These are phyloP conservation scores for Cladosporium sp. DNA, from an alignment of 2,329 filamentous ascomycete genomes.

Conservation along the genomic window DNA sequence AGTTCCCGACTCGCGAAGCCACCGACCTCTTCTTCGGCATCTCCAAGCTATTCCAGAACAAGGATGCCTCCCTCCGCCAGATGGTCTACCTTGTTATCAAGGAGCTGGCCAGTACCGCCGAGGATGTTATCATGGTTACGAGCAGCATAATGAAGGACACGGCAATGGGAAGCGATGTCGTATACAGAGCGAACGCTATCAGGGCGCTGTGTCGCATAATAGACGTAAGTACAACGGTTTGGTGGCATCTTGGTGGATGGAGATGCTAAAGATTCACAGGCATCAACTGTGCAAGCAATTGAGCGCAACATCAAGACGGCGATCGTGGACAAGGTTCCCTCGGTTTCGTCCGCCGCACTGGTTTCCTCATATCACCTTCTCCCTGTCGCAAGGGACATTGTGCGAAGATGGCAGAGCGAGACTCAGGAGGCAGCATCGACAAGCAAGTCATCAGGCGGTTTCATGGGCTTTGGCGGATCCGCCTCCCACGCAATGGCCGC, in stretches of 20 bases:
- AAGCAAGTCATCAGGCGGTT: conserved; percentile 83
- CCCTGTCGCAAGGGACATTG: conserved; percentile 91
- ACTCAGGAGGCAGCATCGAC: conserved; percentile 94
- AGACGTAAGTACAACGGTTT: conserved; percentile 64
- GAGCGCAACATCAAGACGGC: conserved; percentile 98
- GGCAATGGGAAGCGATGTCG: conserved; percentile 87
- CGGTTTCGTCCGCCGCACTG: conserved; percentile 91
- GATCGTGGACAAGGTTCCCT: conserved; percentile 98
- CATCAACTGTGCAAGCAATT: conserved; percentile 93
- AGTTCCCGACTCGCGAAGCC: conserved; percentile 94
- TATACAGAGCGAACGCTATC: conserved; percentile 95
- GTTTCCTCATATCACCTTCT: conserved; percentile 98
- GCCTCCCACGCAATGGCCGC: conserved; percentile 70
- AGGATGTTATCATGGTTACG: conserved; percentile 99
- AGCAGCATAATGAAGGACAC: conserved; percentile 99
- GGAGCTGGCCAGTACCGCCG: conserved; percentile 90
- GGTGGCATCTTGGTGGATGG: background rate
- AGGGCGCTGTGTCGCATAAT: conserved; percentile 94
- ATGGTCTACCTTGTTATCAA: conserved; percentile 99
- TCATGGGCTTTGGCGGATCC: conserved; percentile 88
- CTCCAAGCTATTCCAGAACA: conserved; percentile 99
- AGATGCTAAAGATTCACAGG: conserved; percentile 53
- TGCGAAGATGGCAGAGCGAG: conserved; percentile 97
- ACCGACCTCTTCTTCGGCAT: conserved; percentile 98
- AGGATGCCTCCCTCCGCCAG: conserved; percentile 95